phyloP scores from a whole-genome alignment of 2,329 filamentous ascomycete genomes.

The Lasiodiplodia hormozganensis region DNA sequence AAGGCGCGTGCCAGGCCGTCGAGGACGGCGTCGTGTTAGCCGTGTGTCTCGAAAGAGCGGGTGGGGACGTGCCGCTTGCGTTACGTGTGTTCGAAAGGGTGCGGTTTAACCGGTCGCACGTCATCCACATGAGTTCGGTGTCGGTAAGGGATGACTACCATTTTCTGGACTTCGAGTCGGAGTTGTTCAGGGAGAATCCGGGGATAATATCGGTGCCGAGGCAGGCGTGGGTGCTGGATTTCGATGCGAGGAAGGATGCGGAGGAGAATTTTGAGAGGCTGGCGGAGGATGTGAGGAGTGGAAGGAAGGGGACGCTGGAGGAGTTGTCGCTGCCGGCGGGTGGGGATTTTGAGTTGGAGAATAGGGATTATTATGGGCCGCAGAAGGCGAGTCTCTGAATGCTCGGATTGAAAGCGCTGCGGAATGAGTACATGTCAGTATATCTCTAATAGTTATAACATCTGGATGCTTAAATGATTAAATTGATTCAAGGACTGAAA shows the following conservation, averaged over 20 bases:
- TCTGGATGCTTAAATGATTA: too few species aligned
- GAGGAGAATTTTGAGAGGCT: background rate
- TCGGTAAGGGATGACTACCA: too few species aligned
- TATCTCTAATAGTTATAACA: too few species aligned
- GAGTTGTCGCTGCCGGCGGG: background rate
- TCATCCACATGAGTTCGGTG: background rate
- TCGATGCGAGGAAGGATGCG: background rate
- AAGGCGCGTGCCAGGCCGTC: constrained; percentile 58
- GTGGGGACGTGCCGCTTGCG: background rate
- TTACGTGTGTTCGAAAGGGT: background rate
- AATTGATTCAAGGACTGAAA: too few species aligned
- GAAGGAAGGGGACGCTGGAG: background rate
- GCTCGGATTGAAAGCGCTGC: background rate
- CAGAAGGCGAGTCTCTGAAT: background rate
- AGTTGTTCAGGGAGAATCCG: background rate
- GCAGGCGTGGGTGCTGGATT: background rate
- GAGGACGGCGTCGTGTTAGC: constrained; percentile 49
- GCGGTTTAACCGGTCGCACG: background rate
- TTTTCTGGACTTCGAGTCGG: too few species aligned
- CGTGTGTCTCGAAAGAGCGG: background rate
- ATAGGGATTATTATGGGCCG: background rate
- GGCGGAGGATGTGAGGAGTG: background rate
- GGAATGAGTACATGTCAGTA: too few species aligned
- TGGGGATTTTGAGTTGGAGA: background rate
- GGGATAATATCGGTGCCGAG: background rate